Evolutionary conservation across 2,329 filamentous ascomycete genomes (phyloP).

Genomic region (Botrytis galanthina): DNA sequence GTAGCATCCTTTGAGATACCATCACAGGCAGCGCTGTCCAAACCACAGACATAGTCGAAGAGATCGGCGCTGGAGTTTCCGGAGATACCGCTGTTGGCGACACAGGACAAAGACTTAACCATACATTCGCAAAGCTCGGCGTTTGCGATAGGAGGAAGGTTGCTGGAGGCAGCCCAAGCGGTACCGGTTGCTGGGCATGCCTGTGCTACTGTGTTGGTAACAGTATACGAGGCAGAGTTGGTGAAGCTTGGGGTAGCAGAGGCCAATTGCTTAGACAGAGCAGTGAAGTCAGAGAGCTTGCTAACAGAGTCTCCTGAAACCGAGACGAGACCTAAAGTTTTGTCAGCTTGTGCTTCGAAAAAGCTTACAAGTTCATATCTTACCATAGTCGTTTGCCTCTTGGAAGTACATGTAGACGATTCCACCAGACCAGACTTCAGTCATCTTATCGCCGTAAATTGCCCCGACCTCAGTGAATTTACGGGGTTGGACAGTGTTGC

Average conservation of each 20-base stretch:
- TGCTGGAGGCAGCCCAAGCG: slow-evolving; percentile 67
- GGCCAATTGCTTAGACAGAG: slow-evolving; percentile 67
- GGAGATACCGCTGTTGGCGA: slow-evolving; percentile 57
- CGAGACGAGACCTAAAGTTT: slow-evolving; percentile 60
- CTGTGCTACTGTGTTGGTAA: slow-evolving; percentile 66
- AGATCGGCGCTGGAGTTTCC: slow-evolving; percentile 61
- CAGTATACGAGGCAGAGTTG: slow-evolving; percentile 64
- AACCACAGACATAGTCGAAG: slow-evolving; percentile 73
- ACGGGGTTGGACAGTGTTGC: slow-evolving; percentile 70
- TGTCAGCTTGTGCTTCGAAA: slow-evolving; percentile 28
- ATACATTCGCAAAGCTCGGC: slow-evolving; percentile 81
- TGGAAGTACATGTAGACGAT: slow-evolving; percentile 99
- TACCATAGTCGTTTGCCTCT: slow-evolving; percentile 84
- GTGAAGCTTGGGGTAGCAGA: slow-evolving; percentile 65
- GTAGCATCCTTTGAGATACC: slow-evolving; percentile 68
- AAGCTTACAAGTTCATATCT: slow-evolving; percentile 28
- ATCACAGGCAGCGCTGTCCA: slow-evolving; percentile 54
- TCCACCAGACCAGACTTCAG: slow-evolving; percentile 83
- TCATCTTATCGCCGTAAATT: slow-evolving; percentile 81
- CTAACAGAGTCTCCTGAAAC: slow-evolving; percentile 58
- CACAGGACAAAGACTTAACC: slow-evolving; percentile 70
- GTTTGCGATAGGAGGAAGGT: slow-evolving; percentile 82
- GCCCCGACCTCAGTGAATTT: slow-evolving; percentile 81
- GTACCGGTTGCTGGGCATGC: slow-evolving; percentile 66
- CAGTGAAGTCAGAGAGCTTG: slow-evolving; percentile 71